Evolutionary conservation across 108 stramenopile species (phyloP).

Genomic region (Skeletonema marinoi): DNA sequence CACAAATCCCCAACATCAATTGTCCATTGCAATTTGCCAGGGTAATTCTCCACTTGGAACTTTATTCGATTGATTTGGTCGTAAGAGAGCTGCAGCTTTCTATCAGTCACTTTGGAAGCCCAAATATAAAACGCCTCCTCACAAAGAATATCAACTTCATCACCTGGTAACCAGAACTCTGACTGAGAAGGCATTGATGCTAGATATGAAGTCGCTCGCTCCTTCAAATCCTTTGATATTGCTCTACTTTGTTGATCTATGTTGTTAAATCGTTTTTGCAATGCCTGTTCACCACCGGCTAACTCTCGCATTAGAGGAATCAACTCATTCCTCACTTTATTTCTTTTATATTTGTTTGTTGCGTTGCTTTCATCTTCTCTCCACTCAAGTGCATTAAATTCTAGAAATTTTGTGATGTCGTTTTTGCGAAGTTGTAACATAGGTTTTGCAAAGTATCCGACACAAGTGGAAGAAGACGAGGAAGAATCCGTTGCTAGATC

Average conservation of each 20-base stretch:
- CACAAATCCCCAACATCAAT: slow-evolving; percentile 66
- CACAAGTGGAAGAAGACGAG: neutral
- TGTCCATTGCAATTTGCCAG: slow-evolving; percentile 63
- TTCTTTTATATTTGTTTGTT: slow-evolving; percentile 76
- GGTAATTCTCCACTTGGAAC: slow-evolving; percentile 57
- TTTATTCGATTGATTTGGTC: slow-evolving; percentile 61
- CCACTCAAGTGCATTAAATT: slow-evolving; percentile 52
- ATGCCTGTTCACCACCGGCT: slow-evolving; percentile 50
- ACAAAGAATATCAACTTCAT: slow-evolving; percentile 40
- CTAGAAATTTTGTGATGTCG: slow-evolving; percentile 60
- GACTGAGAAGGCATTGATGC: slow-evolving; percentile 35
- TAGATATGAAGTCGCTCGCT: slow-evolving; percentile 47
- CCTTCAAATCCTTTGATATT: slow-evolving; percentile 50
- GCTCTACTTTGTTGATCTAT: slow-evolving; percentile 71
- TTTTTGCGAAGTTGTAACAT: slow-evolving; percentile 67
- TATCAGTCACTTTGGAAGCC: slow-evolving; percentile 24
- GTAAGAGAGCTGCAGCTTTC: slow-evolving; percentile 55
- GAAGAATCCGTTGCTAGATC: slow-evolving; percentile 7
- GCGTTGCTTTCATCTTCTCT: slow-evolving; percentile 81
- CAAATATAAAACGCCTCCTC: slow-evolving; percentile 72
- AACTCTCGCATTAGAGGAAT: slow-evolving; percentile 78
- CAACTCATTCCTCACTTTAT: slow-evolving; percentile 86
- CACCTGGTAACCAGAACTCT: slow-evolving; percentile 17
- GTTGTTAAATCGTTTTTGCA: slow-evolving; percentile 60
- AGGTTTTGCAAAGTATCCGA: slow-evolving; percentile 70